Percentiles rank a stretch among this genome's conserved stretches.
Conservation (phyloP, 768 basidiomycete species). For the Ramaria sp. region DNA sequence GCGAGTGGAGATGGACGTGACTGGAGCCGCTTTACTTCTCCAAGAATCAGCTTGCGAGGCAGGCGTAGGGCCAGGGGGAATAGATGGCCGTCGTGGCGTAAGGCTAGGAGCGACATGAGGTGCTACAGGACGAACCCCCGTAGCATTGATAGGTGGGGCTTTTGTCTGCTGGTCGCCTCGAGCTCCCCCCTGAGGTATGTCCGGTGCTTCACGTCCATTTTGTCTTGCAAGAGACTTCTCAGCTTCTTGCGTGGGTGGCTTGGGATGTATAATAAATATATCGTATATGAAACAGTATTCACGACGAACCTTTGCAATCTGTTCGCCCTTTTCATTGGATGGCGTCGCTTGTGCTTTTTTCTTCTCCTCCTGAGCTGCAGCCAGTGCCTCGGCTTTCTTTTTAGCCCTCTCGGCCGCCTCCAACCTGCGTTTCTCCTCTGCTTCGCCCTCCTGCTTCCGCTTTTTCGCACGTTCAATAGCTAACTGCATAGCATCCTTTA, state of each 20-base stretch:
- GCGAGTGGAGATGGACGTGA: neutral
- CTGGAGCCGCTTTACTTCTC: conserved; percentile 40
- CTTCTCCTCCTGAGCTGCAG: conserved; percentile 60
- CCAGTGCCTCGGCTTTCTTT: conserved; percentile 40
- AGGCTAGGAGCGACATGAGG: neutral
- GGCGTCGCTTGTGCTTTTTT: conserved; percentile 32
- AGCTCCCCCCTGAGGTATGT: neutral
- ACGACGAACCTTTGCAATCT: conserved; percentile 7
- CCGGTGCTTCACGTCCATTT: neutral
- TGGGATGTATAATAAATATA: neutral
- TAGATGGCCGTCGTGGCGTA: conserved; percentile 17
- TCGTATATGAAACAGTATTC: neutral
- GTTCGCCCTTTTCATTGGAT: conserved; percentile 2
- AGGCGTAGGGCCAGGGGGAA: conserved; percentile 19
- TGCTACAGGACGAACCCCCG: neutral
- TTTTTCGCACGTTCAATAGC: conserved; percentile 78
- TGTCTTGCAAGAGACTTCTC: neutral
- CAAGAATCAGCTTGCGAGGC: conserved; percentile 48
- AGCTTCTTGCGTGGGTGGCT: neutral
- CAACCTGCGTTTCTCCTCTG: conserved; percentile 56
- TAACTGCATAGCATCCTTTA: conserved; percentile 49
- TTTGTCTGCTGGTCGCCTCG: neutral
- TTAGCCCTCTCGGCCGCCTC: conserved; percentile 50
- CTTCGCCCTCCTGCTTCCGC: conserved; percentile 74
- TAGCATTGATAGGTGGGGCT: neutral